Base-by-base conservation (phyloP, 2,329 filamentous ascomycete species). In the Alternaria gansuensis region DNA sequence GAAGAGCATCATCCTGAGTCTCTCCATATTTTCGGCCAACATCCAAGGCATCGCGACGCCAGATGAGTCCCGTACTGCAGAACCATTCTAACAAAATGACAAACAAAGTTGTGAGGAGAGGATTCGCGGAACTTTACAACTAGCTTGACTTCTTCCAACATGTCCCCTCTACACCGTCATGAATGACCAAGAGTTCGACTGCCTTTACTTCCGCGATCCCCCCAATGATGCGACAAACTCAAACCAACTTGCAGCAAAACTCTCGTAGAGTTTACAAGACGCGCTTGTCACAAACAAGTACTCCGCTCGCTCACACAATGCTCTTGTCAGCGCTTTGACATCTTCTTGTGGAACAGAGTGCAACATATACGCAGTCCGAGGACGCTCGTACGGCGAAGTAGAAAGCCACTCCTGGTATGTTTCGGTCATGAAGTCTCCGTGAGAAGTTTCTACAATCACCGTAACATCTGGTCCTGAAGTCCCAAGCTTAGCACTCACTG, bases 271-370 rank as follows among this genome's bases (percentile, higher is more conserved):
- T 13, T 61, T 52, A 3, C 24, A 43, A 2, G 31, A 57, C 26
- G 67, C 58, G 39, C 67, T 67, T n/a, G 71, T 74, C 8, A 73
- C 60, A 40, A 74, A 75, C 2, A 74, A n/a, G 58, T 69, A 73
- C 36, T 46, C 54, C 2, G 68, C 71, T 11, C 48, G 59, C 9
- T 62, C 36, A 6, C 64, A 51, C 39, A 74, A 46, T 9, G 33
- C 45, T 21, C 26, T 45, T 0, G 65, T 66, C 2, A 73, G 45
- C 1, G 55, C 33, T 23, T 55, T 49, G 0, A 74, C 52, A 11
- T 65, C 41, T 4, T 59, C 62, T 21, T 57, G 48, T 5, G 68
- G 68, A 5, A 70, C 68, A 6, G 65, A 67, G 53, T 74, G 65
- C 1, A 75, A 60, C 64, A 75, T 74, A 43, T 71, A 73, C 46